Conservation (phyloP, 495 filamentous ascomycete species). For the Podospora conica region DNA sequence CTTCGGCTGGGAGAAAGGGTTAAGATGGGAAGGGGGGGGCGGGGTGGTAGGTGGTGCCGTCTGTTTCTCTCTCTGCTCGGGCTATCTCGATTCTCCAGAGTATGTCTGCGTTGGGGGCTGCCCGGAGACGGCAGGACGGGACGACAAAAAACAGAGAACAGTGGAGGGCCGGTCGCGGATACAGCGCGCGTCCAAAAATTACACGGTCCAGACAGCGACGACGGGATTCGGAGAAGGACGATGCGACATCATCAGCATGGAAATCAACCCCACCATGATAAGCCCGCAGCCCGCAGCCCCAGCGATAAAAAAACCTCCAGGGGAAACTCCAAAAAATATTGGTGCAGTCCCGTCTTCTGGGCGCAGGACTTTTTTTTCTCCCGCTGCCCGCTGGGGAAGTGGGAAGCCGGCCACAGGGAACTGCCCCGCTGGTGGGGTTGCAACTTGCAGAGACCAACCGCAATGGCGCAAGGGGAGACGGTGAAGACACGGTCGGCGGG, state of each 20-base stretch:
- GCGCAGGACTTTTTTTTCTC: conserved; percentile 3
- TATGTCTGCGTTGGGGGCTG: background rate
- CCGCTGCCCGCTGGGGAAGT: background rate
- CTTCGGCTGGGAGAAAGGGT: background rate
- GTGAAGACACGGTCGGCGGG: conserved; percentile 17
- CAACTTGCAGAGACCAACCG: background rate
- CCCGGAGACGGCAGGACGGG: background rate
- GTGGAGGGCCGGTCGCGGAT: background rate
- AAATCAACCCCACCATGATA: background rate
- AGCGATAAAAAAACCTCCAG: too few relatives aligned
- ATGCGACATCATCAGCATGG: background rate
- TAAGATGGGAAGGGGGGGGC: background rate
- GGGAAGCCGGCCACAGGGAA: background rate
- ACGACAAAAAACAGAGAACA: background rate
- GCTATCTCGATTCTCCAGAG: background rate
- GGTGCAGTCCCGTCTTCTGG: background rate
- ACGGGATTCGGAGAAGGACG: background rate
- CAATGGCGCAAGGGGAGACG: conserved; percentile 16
- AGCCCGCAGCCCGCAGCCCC: background rate
- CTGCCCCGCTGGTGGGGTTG: conserved; percentile 23
- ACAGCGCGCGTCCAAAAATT: background rate
- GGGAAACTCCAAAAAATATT: background rate
- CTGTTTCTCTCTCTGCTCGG: background rate
- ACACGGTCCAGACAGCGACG: background rate
- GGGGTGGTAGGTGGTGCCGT: conserved; percentile 3